Percentiles rank a stretch among this genome's conserved stretches.
phyloP scores from a whole-genome alignment of 1,284 basidiomycete species.

The Mycena sp. region DNA sequence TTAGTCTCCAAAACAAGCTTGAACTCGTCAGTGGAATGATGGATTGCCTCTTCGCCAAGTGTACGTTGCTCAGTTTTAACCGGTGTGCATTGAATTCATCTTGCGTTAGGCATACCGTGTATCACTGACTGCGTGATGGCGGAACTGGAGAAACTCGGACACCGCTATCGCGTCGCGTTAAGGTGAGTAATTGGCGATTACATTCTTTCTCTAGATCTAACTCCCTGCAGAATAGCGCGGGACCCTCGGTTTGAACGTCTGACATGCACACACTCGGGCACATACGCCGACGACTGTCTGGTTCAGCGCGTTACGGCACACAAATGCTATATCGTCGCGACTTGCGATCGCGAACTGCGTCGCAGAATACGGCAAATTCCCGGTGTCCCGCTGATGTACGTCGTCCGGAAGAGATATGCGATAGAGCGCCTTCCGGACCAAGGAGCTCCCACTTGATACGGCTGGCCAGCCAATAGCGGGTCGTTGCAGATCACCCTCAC shows the following conservation, averaged over 20 bases:
- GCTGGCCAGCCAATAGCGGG: too few relatives aligned
- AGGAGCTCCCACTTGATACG: conserved; percentile 75
- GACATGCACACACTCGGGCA: conserved; percentile 92
- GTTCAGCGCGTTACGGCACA: conserved; percentile 95
- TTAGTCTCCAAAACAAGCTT: conserved; percentile 97
- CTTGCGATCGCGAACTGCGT: conserved; percentile 95
- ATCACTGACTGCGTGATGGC: conserved; percentile 99
- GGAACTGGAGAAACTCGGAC: conserved; percentile 97
- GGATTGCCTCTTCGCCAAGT: conserved; percentile 99
- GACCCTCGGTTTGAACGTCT: conserved; percentile 97
- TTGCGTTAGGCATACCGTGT: conserved; percentile 88
- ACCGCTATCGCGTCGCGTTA: conserved; percentile 94
- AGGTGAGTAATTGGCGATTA: conserved; percentile 61
- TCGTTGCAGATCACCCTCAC: too few relatives aligned
- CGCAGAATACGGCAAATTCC: conserved; percentile 93
- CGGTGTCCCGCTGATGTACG: conserved; percentile 96
- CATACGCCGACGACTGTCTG: conserved; percentile 98
- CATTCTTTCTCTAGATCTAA: neutral
- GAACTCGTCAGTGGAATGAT: conserved; percentile 98
- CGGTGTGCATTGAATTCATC: conserved; percentile 11
- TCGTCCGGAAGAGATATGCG: conserved; percentile 89
- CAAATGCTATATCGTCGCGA: conserved; percentile 98
- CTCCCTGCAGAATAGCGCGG: conserved; percentile 81
- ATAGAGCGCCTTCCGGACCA: conserved; percentile 95
- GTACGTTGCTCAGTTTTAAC: conserved; percentile 57